Conservation (phyloP, 257 asterid species). For the Perilla frutescens region DNA sequence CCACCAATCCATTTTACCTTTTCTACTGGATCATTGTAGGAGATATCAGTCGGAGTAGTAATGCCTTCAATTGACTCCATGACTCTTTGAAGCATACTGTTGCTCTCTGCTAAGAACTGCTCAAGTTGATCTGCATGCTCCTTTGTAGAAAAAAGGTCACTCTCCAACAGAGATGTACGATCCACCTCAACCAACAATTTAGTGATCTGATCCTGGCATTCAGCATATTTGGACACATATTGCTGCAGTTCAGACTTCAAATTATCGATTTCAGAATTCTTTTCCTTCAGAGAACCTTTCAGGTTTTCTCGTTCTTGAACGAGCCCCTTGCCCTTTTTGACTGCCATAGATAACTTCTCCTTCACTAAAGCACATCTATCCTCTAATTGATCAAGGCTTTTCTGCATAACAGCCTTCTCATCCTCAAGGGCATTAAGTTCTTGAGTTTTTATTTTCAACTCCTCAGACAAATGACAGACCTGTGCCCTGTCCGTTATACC, state of each 20-base stretch:
- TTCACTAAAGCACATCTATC: constrained; percentile 74
- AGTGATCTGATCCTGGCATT: constrained; percentile 61
- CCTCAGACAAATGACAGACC: constrained; percentile 54
- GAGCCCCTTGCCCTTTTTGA: constrained; percentile 95
- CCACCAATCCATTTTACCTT: constrained; percentile 75
- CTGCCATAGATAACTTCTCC: constrained; percentile 93
- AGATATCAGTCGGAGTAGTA: constrained; percentile 55
- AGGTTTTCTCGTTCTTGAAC: constrained; percentile 89
- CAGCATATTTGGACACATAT: constrained; percentile 47
- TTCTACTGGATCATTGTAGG: constrained; percentile 64
- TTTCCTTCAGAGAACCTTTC: constrained; percentile 69
- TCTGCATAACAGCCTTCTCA: constrained; percentile 63
- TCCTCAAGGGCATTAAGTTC: constrained; percentile 56
- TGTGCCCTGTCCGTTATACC: constrained; percentile 52
- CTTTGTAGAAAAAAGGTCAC: constrained; percentile 55
- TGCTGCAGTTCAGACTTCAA: constrained; percentile 69
- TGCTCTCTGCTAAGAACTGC: constrained; percentile 74
- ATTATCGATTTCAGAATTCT: constrained; percentile 67
- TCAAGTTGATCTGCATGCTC: constrained; percentile 68
- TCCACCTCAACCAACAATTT: constrained; percentile 64
- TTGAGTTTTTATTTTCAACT: constrained; percentile 51
- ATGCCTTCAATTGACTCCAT: constrained; percentile 71
- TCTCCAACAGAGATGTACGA: constrained; percentile 62
- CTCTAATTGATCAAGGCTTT: constrained; percentile 72
- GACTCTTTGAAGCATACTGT: constrained; percentile 64